Percentiles rank a stretch among this genome's conserved stretches.
Evolutionary conservation across 1,284 basidiomycete genomes (phyloP).

Genomic region (Volvariella volvacea): DNA sequence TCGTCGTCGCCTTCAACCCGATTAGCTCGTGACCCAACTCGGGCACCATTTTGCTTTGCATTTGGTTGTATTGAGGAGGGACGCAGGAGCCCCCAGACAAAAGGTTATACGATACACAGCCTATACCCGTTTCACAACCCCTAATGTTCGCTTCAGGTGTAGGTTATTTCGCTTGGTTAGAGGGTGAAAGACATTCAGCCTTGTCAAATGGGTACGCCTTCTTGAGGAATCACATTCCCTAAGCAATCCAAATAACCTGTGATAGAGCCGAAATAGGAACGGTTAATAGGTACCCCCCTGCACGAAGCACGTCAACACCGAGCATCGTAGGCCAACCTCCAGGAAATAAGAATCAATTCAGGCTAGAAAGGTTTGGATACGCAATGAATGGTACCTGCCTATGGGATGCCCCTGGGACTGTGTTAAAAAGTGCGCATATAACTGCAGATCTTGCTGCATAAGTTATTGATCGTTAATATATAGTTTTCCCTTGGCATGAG

Average conservation of each 20-base stretch:
- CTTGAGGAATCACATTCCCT: too few relatives aligned
- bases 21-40: slow-evolving; percentile 28
- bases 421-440: slow-evolving; percentile 40
- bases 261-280: slow-evolving; percentile 4
- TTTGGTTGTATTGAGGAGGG: slow-evolving; percentile 26
- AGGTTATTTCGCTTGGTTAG: slow-evolving; percentile 52
- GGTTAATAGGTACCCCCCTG: neutral
- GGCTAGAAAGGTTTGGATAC: slow-evolving; percentile 59
- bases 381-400: slow-evolving; percentile 63
- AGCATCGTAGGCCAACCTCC: neutral
- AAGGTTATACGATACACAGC: too few relatives aligned
- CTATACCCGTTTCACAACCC: too few relatives aligned
- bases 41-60: slow-evolving; percentile 49
- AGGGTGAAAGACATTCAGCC: slow-evolving; percentile 28
- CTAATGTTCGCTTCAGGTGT: too few relatives aligned
- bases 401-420: slow-evolving; percentile 57
- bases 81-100: neutral
- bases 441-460: slow-evolving; percentile 1
- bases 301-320: slow-evolving; percentile 2
- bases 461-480: too few relatives aligned
- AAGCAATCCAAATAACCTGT: too few relatives aligned
- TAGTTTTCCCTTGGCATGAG: slow-evolving; percentile 60
- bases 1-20: slow-evolving; percentile 20
- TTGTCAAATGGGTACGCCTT: neutral
- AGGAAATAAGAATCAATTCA: slow-evolving; percentile 32